phyloP scores from a whole-genome alignment of 768 basidiomycete species.

The Thelephora ganbajun region DNA sequence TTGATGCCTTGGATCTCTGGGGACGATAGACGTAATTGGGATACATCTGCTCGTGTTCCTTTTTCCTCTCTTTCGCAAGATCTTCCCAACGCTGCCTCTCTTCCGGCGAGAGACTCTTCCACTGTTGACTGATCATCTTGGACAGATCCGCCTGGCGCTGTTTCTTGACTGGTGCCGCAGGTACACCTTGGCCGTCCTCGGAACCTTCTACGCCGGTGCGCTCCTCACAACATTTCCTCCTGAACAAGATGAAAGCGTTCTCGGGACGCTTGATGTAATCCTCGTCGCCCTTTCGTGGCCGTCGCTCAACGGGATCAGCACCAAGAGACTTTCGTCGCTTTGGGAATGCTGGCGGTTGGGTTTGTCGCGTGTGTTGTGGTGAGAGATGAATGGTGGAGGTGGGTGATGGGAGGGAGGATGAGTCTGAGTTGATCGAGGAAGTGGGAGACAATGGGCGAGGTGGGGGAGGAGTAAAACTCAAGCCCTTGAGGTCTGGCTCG shows the following conservation, averaged over 20 bases:
- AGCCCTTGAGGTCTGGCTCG: conserved; percentile 47
- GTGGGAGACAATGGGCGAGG: conserved; percentile 27
- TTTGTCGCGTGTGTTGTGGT: conserved; percentile 13
- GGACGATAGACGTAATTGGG: conserved; percentile 73
- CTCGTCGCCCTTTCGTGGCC: conserved; percentile 55
- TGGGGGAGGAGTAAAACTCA: conserved; percentile 30
- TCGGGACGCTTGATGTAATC: conserved; percentile 77
- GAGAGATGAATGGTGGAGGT: conserved; percentile 13
- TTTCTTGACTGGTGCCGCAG: conserved; percentile 39
- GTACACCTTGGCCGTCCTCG: conserved; percentile 5
- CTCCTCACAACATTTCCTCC: conserved; percentile 65
- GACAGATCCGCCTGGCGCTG: conserved; percentile 69
- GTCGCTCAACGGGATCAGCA: conserved; percentile 20
- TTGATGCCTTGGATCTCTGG: conserved; percentile 44
- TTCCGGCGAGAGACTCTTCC: conserved; percentile 52
- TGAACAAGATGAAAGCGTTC: conserved; percentile 78
- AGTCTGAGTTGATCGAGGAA: conserved; percentile 27
- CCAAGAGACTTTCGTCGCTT: conserved; percentile 21
- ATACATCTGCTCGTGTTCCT: conserved; percentile 62
- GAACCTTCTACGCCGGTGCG: conserved; percentile 38
- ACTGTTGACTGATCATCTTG: conserved; percentile 72
- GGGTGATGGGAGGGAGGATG: conserved; percentile 21
- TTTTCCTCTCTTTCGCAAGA: conserved; percentile 66
- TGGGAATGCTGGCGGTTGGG: conserved; percentile 18
- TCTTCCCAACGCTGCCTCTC: conserved; percentile 67